Conservation (phyloP, 2,329 filamentous ascomycete species). For the Hortaea sp. region DNA sequence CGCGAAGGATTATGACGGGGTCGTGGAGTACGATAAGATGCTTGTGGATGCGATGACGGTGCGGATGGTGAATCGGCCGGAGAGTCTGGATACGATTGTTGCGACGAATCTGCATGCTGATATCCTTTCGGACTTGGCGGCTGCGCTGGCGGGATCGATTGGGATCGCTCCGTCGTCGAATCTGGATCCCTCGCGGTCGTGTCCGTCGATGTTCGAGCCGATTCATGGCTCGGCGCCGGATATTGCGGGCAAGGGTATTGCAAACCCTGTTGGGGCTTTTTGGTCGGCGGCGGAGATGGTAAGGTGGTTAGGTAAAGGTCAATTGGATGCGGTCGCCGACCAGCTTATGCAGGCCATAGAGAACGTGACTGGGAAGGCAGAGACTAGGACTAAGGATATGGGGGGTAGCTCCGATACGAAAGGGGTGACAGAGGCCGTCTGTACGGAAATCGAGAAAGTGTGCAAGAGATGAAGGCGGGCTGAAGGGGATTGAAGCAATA, state of each 20-base stretch:
- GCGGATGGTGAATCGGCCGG: slow-evolving; percentile 37
- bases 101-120: slow-evolving; percentile 35
- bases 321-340: slow-evolving; percentile 44
- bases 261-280: slow-evolving; percentile 56
- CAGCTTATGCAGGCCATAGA: slow-evolving; percentile 51
- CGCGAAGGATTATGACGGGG: slow-evolving; percentile 35
- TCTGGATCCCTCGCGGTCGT: slow-evolving; percentile 51
- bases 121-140: slow-evolving; percentile 56
- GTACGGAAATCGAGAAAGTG: slow-evolving; percentile 37
- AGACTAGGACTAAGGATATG: slow-evolving; percentile 49
- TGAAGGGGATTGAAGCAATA: too few species aligned
- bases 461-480: neutral
- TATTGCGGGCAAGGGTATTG: slow-evolving; percentile 52
- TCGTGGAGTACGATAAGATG: slow-evolving; percentile 38
- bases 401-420: slow-evolving; percentile 48
- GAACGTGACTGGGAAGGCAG: slow-evolving; percentile 44
- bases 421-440: slow-evolving; percentile 49
- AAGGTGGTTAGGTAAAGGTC: slow-evolving; percentile 46
- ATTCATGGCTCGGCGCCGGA: slow-evolving; percentile 56
- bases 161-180: slow-evolving; percentile 64
- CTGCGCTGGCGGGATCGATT: slow-evolving; percentile 59
- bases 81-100: slow-evolving; percentile 38
- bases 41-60: slow-evolving; percentile 42
- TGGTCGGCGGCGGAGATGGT: slow-evolving; percentile 64
- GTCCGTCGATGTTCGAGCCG: slow-evolving; percentile 54